Evolutionary conservation across 352 stramenopile species (phyloP).

Genomic region (Phytophthora pseudosyringae): DNA sequence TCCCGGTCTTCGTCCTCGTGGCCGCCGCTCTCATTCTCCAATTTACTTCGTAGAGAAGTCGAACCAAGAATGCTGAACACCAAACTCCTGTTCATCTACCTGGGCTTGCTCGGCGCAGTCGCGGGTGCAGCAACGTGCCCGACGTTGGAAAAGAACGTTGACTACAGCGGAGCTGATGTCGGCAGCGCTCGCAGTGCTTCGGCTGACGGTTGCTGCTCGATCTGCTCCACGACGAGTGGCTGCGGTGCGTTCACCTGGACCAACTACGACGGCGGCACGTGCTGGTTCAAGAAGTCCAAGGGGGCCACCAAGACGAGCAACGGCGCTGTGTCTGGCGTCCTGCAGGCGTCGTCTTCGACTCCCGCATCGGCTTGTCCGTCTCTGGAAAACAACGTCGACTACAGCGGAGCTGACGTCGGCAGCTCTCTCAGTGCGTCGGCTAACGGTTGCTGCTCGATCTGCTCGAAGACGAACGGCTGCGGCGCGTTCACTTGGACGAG

Average conservation of each 20-base stretch:
- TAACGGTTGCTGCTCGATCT: slow-evolving; percentile 11
- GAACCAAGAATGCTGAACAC: slow-evolving; percentile 10
- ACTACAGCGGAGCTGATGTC: slow-evolving; percentile 14
- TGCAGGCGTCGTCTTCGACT: background rate
- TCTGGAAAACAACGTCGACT: slow-evolving; percentile 7
- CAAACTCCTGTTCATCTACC: slow-evolving; percentile 9
- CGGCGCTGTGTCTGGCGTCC: slow-evolving; percentile 8
- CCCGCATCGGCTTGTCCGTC: background rate
- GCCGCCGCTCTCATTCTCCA: slow-evolving; percentile 16
- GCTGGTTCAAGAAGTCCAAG: slow-evolving; percentile 17
- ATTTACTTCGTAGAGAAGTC: slow-evolving; percentile 6
- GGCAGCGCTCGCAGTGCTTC: slow-evolving; percentile 6
- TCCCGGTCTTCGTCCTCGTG: slow-evolving; percentile 13
- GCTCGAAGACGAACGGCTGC: slow-evolving; percentile 3
- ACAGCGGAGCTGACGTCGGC: slow-evolving; percentile 1
- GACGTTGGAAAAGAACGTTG: slow-evolving; percentile 17
- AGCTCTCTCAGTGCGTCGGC: slow-evolving; percentile 2
- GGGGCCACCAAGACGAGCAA: background rate
- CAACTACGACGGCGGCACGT: slow-evolving; percentile 16
- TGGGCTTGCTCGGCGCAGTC: slow-evolving; percentile 9
- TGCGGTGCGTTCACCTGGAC: slow-evolving; percentile 20
- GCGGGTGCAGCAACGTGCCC: slow-evolving; percentile 10
- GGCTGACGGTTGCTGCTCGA: slow-evolving; percentile 6
- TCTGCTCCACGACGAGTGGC: slow-evolving; percentile 8
- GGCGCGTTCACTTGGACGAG: background rate